Base-by-base conservation (phyloP, 1,139 yeast species). In the Kodamaea sp. region DNA sequence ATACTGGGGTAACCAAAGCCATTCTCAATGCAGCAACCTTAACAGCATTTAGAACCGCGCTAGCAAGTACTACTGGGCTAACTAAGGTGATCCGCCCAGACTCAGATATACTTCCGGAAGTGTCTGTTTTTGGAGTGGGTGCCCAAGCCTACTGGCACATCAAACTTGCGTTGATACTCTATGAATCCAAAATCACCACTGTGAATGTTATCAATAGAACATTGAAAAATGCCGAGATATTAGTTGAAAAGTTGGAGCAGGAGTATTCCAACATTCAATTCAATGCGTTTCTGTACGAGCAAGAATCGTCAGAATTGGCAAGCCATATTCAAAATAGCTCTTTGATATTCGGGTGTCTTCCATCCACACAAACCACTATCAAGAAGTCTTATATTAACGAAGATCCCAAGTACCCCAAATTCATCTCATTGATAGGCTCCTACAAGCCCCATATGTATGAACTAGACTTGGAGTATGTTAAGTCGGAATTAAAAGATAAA, bases 361-460 rank as follows among this genome's bases (percentile, higher is more conserved):
- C 88, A 2, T 61, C 81, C 1, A 70, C 77, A 0, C 57, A 55
- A 8, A 77, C 85, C 1, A 53, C 66, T 1, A 70, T 80, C 32
- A 55, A 58, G 22, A 47, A 52, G 9, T 44, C 55, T 1, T 61
- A 65, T 38, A 45, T 80, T 29, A 62, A 64, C 29, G 39, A 38
- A 4, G 57, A 59, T 24, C 51, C 59, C 3, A 28, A 43, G 13
- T 42, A 42, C 9, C 59, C 61, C 8, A 70, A 60, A 42, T 80
- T 72, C 49, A 69, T 81, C 29, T 73, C 81, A 3, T 60, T 81
- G 26, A 80, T 82, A 46, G 89, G 89, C 1, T 77, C 84, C 11
- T 82, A 80, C 51, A 79, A 80, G 50, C 85, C 86, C 3, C 73
- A 75, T 41, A 80, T 82, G 88, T 66, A 67, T 29, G 89, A 81